Percentiles rank a stretch among this genome's conserved stretches.
Evolutionary conservation across 805 yeast species (phyloP).

Genomic region (Pichia thaimueangensis): DNA sequence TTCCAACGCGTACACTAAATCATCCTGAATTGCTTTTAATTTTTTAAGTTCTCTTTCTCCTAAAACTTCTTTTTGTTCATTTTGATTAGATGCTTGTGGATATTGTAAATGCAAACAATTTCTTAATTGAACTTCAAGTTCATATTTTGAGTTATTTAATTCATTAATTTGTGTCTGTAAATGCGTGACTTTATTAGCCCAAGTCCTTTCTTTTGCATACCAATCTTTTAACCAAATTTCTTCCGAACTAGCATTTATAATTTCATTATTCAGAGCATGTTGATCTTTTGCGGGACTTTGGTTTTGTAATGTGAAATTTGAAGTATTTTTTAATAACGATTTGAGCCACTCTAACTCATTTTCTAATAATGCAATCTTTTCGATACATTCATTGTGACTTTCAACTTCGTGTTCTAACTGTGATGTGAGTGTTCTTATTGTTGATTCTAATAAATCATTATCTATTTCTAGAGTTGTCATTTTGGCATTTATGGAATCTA

Average conservation of each 20-base stretch:
- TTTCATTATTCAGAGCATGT: background rate
- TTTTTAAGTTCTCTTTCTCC: background rate
- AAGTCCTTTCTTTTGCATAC: background rate
- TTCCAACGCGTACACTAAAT: background rate
- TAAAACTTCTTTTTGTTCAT: background rate
- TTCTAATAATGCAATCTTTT: slow-evolving; percentile 22
- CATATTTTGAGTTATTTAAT: background rate
- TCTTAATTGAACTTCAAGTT: background rate
- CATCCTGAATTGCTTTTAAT: background rate
- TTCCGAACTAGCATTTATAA: background rate
- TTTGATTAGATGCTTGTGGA: background rate
- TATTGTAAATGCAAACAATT: background rate
- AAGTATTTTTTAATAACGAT: background rate
- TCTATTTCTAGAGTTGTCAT: slow-evolving; percentile 20
- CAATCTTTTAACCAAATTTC: background rate
- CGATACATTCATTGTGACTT: slow-evolving; percentile 18
- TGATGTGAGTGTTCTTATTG: slow-evolving; percentile 15
- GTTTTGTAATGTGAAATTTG: background rate
- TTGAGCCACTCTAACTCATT: slow-evolving; percentile 13
- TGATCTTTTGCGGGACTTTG: too few species aligned
- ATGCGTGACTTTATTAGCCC: background rate
- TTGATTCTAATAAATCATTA: slow-evolving; percentile 23
- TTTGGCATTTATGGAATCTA: background rate
- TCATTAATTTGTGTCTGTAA: background rate
- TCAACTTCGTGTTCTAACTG: slow-evolving; percentile 12